Evolutionary conservation across 371 early-diverging fungal genomes (phyloP).

Genomic region (Mucor saturninus): DNA sequence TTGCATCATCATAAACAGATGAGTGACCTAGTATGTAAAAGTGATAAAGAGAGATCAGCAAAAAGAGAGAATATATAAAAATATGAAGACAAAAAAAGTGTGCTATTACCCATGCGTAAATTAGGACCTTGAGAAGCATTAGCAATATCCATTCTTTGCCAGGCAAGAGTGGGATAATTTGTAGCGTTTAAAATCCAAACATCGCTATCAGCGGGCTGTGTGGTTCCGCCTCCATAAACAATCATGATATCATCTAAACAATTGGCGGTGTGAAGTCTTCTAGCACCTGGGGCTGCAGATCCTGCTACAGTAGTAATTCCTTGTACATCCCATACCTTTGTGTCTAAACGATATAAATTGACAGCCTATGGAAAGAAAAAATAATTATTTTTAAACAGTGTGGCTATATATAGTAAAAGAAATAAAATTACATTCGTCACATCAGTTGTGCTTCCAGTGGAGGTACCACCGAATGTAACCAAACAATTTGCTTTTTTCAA

Average conservation of each 20-base stretch:
- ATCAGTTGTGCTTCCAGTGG: constrained; percentile 46
- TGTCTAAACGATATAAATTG: constrained; percentile 38
- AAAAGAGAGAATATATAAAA: not conserved
- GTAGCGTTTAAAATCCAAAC: constrained; percentile 52
- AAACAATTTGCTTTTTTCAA: constrained; percentile 45
- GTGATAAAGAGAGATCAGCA: not conserved
- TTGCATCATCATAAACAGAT: constrained; percentile 35
- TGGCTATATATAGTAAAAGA: not conserved
- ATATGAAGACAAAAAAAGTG: not conserved
- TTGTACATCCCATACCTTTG: constrained; percentile 43
- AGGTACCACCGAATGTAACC: constrained; percentile 54
- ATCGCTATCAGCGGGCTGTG: constrained; percentile 44
- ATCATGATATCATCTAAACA: constrained; percentile 50
- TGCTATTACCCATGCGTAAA: constrained; percentile 46
- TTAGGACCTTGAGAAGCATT: constrained; percentile 37
- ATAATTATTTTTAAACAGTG: not conserved
- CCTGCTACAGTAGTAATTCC: constrained; percentile 25
- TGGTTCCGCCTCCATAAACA: constrained; percentile 54
- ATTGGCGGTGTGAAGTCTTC: constrained; percentile 49
- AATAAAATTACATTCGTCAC: constrained; percentile 34
- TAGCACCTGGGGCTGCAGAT: constrained; percentile 39
- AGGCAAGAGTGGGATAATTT: constrained; percentile 37
- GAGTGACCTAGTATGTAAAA: constrained; percentile 36
- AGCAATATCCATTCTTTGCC: constrained; percentile 30
- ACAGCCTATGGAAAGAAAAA: constrained; percentile 25